phyloP scores from a whole-genome alignment of 768 basidiomycete species.

The Termitomyces sp. region DNA sequence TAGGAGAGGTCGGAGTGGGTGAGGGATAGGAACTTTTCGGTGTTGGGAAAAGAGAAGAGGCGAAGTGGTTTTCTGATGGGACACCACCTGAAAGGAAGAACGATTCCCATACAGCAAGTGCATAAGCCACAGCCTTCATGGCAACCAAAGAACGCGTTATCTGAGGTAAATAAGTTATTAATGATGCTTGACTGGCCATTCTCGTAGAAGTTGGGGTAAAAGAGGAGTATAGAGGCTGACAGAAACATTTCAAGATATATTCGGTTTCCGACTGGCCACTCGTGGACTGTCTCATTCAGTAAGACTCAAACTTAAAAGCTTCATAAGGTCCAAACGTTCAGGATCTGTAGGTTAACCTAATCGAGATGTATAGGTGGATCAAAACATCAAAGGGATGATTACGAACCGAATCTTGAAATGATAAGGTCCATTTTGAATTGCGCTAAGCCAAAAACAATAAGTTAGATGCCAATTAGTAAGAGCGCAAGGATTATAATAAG shows the following conservation, averaged over 20 bases:
- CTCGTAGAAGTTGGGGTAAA: neutral
- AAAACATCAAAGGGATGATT: neutral
- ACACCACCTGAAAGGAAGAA: neutral
- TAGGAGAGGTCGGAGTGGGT: neutral
- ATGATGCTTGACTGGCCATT: neutral
- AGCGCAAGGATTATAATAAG: too few species aligned
- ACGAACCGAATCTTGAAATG: neutral
- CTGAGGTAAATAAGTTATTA: neutral
- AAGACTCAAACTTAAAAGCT: neutral
- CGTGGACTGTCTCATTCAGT: neutral
- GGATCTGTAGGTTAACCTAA: neutral
- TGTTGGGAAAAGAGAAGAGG: neutral
- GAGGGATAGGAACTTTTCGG: neutral
- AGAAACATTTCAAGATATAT: neutral
- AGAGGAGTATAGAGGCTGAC: neutral
- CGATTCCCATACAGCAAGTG: neutral
- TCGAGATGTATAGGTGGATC: neutral
- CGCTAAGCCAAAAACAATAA: neutral
- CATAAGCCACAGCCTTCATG: neutral
- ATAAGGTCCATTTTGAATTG: neutral
- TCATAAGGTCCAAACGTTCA: too few species aligned
- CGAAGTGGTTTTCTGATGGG: neutral
- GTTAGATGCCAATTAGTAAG: too few species aligned
- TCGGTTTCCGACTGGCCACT: neutral
- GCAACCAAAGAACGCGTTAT: neutral